Conservation (phyloP, 768 basidiomycete genomes). For the Mycena amicta region DNA sequence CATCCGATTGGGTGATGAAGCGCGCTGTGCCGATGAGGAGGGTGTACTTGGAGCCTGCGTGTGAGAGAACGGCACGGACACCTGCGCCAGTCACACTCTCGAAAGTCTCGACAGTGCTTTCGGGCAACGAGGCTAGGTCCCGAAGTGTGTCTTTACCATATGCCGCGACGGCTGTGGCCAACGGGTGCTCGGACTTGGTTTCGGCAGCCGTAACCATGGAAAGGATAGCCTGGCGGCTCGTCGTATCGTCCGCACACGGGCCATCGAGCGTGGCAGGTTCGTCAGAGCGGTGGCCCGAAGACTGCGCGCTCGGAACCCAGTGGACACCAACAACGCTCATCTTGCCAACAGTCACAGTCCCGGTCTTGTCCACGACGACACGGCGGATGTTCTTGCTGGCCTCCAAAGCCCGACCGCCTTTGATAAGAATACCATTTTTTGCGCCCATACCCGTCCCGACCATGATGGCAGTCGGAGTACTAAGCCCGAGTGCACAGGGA, state of each 20-base stretch:
- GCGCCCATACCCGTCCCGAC: constrained; percentile 98
- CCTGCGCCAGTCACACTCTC: constrained; percentile 91
- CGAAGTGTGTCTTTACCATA: constrained; percentile 72
- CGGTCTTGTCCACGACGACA: constrained; percentile 95
- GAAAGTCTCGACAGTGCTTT: constrained; percentile 68
- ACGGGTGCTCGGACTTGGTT: constrained; percentile 91
- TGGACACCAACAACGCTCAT: constrained; percentile 73
- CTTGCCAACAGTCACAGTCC: constrained; percentile 96
- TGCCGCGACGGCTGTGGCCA: constrained; percentile 88
- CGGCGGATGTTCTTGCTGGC: constrained; percentile 81
- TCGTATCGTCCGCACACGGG: constrained; percentile 63
- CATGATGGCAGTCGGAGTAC: constrained; percentile 98
- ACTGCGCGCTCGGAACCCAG: constrained; percentile 59
- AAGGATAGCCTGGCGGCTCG: constrained; percentile 61
- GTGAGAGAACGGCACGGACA: constrained; percentile 67
- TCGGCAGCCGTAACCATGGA: constrained; percentile 87
- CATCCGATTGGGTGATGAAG: constrained; percentile 64
- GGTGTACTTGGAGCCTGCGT: constrained; percentile 54
- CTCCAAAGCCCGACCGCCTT: constrained; percentile 93
- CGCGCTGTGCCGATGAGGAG: constrained; percentile 76
- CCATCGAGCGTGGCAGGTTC: constrained; percentile 47
- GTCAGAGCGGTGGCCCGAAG: constrained; percentile 37
- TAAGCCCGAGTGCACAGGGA: constrained; percentile 94
- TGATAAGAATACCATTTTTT: constrained; percentile 96
- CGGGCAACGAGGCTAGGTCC: constrained; percentile 38